A percentile compares a stretch with the other conserved stretches of the same genome.
Evolutionary conservation across 83 land plant genomes (phyloP).

Genomic region (Picea abies): DNA sequence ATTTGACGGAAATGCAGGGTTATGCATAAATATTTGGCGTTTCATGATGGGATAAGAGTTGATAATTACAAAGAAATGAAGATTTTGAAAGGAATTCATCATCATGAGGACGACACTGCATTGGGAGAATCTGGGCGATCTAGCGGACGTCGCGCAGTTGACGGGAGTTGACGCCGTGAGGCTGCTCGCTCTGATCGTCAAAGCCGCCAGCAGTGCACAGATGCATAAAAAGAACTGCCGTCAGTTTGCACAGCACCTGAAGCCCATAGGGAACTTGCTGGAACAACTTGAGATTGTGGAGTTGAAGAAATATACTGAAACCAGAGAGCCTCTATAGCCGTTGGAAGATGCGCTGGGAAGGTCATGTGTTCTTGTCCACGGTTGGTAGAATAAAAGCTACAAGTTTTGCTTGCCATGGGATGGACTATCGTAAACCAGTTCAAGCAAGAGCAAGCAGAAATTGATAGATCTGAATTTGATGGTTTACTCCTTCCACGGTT

Average conservation of each 20-base stretch:
- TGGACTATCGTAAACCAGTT: too few relatives aligned
- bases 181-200: constrained; percentile 69
- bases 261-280: too few relatives aligned
- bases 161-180: constrained; percentile 72
- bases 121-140: constrained; percentile 67
- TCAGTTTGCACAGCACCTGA: too few relatives aligned
- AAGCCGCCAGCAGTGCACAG: constrained; percentile 76
- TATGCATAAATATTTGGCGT: neutral
- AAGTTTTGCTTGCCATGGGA: constrained; percentile 46
- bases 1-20: neutral
- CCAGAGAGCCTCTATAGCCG: too few relatives aligned
- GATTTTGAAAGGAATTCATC: neutral
- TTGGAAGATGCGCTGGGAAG: too few relatives aligned
- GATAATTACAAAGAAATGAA: too few relatives aligned
- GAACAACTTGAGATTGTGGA: too few relatives aligned
- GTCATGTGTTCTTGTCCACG: constrained; percentile 56
- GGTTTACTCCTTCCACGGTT: too few relatives aligned
- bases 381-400: constrained; percentile 85
- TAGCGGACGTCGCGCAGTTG: constrained; percentile 74
- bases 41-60: neutral
- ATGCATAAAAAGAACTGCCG: constrained; percentile 84
- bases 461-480: constrained; percentile 58
- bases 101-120: constrained; percentile 27
- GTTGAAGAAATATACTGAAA: too few relatives aligned
- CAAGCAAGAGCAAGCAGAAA: constrained; percentile 68